A percentile compares a stretch with the other conserved stretches of the same genome.
Evolutionary conservation across 306 rosid species (phyloP).

Genomic region (Hippophae gyantsensis): DNA sequence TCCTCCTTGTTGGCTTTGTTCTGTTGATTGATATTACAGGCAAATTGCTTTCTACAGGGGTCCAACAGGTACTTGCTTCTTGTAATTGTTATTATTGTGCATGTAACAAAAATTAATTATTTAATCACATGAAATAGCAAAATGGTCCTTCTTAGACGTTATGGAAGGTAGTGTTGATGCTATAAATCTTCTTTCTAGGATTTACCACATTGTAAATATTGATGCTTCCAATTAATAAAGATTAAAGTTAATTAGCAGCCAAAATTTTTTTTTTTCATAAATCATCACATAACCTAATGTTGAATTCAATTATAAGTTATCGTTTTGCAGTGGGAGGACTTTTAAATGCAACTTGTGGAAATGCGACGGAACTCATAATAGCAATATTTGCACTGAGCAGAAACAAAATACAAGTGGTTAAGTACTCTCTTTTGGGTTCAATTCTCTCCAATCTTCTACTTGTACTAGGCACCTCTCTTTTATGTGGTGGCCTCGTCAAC

Average conservation of each 20-base stretch:
- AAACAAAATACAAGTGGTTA: slow-evolving; percentile 58
- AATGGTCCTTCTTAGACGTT: no score
- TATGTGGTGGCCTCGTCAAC: slow-evolving; percentile 74
- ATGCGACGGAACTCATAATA: slow-evolving; percentile 78
- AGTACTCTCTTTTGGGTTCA: slow-evolving; percentile 87
- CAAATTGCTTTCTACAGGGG: slow-evolving; percentile 79
- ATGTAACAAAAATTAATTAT: no score
- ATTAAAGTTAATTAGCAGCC: not conserved
- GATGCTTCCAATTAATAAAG: no score
- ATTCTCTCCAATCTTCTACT: slow-evolving; percentile 87
- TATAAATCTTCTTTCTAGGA: no score
- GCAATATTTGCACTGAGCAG: slow-evolving; percentile 61
- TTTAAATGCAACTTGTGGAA: slow-evolving; percentile 90
- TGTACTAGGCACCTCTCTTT: slow-evolving; percentile 86
- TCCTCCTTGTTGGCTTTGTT: slow-evolving; percentile 1
- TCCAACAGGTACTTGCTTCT: slow-evolving; percentile 60
- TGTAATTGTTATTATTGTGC: no score
- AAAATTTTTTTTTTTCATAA: not conserved
- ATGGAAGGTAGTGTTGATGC: no score
- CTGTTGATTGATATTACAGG: slow-evolving; percentile 31
- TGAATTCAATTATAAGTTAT: not conserved
- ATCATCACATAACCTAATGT: not conserved
- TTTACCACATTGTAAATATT: no score
- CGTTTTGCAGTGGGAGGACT: slow-evolving; percentile 74
- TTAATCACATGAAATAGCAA: no score